phyloP scores from a whole-genome alignment of 257 asterid genomes.

The Petunia secreta region DNA sequence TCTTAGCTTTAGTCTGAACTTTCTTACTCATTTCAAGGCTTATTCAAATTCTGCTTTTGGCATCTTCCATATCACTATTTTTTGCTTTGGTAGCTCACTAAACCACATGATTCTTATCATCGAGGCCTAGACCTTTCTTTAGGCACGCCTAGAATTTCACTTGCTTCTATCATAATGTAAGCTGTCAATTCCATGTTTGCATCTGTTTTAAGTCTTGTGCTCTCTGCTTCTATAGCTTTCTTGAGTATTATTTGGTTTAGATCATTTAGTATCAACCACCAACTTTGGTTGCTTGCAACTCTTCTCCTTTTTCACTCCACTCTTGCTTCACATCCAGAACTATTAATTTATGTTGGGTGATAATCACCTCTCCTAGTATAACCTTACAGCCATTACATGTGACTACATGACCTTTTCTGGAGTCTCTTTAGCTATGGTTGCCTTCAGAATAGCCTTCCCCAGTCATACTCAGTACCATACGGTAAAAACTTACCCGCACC shows the following conservation, averaged over 20 bases:
- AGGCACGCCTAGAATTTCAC: neutral
- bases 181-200: neutral
- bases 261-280: neutral
- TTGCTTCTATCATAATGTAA: neutral
- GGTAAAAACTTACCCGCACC: too few relatives aligned
- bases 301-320: neutral
- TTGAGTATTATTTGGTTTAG: neutral
- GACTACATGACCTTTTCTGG: neutral
- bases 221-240: neutral
- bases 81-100: neutral
- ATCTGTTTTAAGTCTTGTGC: neutral
- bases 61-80: neutral
- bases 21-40: neutral
- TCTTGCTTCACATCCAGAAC: neutral
- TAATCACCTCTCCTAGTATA: neutral
- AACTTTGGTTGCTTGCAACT: neutral
- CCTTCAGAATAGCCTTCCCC: neutral
- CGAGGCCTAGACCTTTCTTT: neutral
- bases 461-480: neutral
- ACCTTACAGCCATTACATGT: neutral
- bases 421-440: neutral
- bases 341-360: neutral
- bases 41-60: neutral
- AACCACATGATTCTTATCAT: neutral
- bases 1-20: neutral